A percentile compares a stretch with the other conserved stretches of the same genome.
Conservation (phyloP, 768 basidiomycete species). For the Zangia roseola region DNA sequence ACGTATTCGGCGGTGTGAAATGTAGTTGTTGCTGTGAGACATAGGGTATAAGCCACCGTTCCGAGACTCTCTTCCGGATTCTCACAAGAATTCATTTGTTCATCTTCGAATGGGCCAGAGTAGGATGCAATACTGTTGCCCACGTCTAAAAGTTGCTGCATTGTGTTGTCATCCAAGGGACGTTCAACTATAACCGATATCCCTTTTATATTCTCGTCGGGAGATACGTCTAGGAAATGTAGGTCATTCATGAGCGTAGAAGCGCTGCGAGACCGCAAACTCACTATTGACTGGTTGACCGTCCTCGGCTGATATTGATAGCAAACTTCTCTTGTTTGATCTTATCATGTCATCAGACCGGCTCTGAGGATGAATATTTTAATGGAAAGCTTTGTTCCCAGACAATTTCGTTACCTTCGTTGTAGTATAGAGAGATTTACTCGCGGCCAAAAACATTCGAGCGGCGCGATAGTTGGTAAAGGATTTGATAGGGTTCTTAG, state of each 20-base stretch:
- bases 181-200: slow-evolving; percentile 8
- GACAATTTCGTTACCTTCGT: slow-evolving; percentile 4
- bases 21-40: background rate
- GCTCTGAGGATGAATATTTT: background rate
- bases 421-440: background rate
- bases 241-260: background rate
- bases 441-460: slow-evolving; percentile 4
- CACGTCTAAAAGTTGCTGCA: slow-evolving; percentile 1
- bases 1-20: background rate
- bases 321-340: background rate
- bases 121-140: background rate
- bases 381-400: background rate
- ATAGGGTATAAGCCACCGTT: background rate
- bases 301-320: slow-evolving; percentile 4
- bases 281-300: background rate
- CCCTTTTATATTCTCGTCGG: background rate
- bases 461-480: slow-evolving; percentile 4
- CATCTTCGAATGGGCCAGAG: background rate
- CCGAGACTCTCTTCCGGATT: background rate
- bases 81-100: slow-evolving; percentile 4
- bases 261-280: background rate
- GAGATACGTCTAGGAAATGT: background rate
- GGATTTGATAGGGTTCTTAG: slow-evolving; percentile 2
- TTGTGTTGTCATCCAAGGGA: slow-evolving; percentile 5
- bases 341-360: slow-evolving; percentile 9